These are phyloP conservation scores for Thalassiosira hispida DNA, from an alignment of 352 stramenopile species.

Conservation along the genomic window DNA sequence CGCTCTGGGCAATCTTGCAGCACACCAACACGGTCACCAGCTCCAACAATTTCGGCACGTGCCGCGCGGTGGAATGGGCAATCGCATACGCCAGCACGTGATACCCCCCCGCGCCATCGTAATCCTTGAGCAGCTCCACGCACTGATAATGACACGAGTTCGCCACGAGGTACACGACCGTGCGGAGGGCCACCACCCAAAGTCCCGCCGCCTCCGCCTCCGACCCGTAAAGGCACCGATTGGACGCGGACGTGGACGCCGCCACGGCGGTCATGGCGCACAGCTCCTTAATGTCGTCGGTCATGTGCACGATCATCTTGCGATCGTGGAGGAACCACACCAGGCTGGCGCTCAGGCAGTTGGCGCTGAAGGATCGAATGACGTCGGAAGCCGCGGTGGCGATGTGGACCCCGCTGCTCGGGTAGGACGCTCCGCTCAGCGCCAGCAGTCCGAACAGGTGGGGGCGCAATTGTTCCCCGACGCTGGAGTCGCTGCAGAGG, in stretches of 20 bases:
- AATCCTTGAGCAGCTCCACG: constrained; percentile 83
- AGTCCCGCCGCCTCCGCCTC: constrained; percentile 77
- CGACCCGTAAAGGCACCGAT: constrained; percentile 70
- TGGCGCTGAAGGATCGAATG: constrained; percentile 73
- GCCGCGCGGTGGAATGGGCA: constrained; percentile 53
- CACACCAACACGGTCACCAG: constrained; percentile 73
- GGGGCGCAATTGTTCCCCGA: constrained; percentile 80
- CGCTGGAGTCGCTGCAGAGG: constrained; percentile 71
- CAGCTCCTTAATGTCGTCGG: constrained; percentile 85
- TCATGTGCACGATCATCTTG: constrained; percentile 87
- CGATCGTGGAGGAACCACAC: constrained; percentile 85
- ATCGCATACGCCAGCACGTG: constrained; percentile 80
- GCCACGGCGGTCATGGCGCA: constrained; percentile 59
- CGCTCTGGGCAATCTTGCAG: constrained; percentile 56
- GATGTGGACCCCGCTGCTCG: constrained; percentile 71
- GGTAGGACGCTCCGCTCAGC: constrained; percentile 78
- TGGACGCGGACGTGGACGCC: constrained; percentile 2
- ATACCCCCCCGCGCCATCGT: constrained; percentile 79
- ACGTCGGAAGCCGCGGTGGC: constrained; percentile 74
- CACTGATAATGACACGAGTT: constrained; percentile 74
- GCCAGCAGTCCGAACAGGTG: constrained; percentile 84
- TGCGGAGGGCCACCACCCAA: constrained; percentile 79
- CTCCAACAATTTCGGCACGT: constrained; percentile 78
- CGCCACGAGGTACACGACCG: constrained; percentile 77
- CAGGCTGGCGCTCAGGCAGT: constrained; percentile 73